Evolutionary conservation across 2,329 filamentous ascomycete species (phyloP), one percentile per base, ranked within the genome.

Genomic region (Westerdykella aurantiaca): DNA sequence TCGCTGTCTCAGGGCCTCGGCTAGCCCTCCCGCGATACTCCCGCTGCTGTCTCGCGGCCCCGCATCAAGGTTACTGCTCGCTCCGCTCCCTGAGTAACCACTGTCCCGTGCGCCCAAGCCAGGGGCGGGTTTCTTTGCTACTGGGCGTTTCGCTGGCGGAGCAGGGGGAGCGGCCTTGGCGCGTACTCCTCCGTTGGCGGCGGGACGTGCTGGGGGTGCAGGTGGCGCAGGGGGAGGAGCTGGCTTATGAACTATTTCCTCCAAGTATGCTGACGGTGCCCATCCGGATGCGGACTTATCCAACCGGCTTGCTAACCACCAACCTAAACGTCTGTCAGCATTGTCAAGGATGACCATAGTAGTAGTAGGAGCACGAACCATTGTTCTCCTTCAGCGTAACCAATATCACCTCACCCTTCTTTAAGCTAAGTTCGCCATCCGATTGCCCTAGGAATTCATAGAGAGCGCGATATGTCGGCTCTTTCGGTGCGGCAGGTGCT

Each of bases 331-430:
- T 41, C 39, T 41, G 41, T 57, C 44, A 63, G 65, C 42, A 43
- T 41, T 22, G 37, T 43, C n/a, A 42, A 29, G 25, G 11, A 29
- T 29, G 4, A 14, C 31, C 16, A 12, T 44, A 38, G 25, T n/a
- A 6, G 29, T 16, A 6, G 29, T 12, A 16, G 17, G 25, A 29
- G 25, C 37, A 67, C 83, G 68, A 80, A 95, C 91, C 93, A 64
- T 97, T 97, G 66, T 79, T 83, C 69, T 96, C 91, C 69, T 96
- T 96, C 61, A 93, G 85, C n/a, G 94, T 79, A 61, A 98, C 82
- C 65, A 94, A 82, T 42, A 98, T 79, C 39, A 95, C 69, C 50
- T 97, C 86, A 40, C 86, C 89, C 39, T 86, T 83, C 45, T 68
- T 78, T 51, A 98, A 80, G 13, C 85, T 83, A 41, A 98, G 75